Base-by-base conservation (phyloP, 495 filamentous ascomycete species). In the Penicillium canescens region DNA sequence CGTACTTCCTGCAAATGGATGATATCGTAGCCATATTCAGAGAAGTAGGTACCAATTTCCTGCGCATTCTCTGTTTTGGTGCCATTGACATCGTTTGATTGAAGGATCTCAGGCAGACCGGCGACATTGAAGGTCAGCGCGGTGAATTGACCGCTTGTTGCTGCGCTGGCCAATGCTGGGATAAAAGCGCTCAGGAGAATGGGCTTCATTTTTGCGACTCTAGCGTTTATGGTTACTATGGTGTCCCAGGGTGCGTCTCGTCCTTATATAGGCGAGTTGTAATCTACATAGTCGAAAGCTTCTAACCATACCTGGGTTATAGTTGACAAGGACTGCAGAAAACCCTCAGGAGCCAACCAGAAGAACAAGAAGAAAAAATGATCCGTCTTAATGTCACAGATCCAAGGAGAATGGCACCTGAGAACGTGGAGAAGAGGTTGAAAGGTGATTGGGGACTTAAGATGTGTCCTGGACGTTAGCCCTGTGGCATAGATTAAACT, bases 111-210 rank as follows among this genome's bases (percentile, higher is more conserved):
- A 3, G 82, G 82, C 0, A 85, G 69, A 37, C 85, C 84, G 35
- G 85, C 85, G 39, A 86, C 79, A 54, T 85, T 86, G 68, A 82
- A 80, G 47, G 72, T 71, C 45, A 86, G 55, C 34, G 84, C 68
- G 43, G 71, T 81, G 60, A 87, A 77, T 35, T 54, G 45, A 37
- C 68, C 66, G n/a, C 35, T 62, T 14, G 56, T 59, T n/a, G 51
- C 44, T 31, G 55, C 60, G 12, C 33, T 46, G 21, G 52, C 52
- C 23, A 44, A 33, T 9, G 56, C 40, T 14, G 54, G 42, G 24
- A 56, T 31, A 13, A 56, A 13, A 3, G 40, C 13, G 24, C 41
- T 38, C 26, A 46, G 24, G 20, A 56, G 10, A 33, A 20, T 23
- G 12, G 54, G 20, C 24, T 44, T 56, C 54, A 56, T 56, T 3